Evolutionary conservation across 208 protist genomes (phyloP).

Genomic region (Crithidia expoeki): DNA sequence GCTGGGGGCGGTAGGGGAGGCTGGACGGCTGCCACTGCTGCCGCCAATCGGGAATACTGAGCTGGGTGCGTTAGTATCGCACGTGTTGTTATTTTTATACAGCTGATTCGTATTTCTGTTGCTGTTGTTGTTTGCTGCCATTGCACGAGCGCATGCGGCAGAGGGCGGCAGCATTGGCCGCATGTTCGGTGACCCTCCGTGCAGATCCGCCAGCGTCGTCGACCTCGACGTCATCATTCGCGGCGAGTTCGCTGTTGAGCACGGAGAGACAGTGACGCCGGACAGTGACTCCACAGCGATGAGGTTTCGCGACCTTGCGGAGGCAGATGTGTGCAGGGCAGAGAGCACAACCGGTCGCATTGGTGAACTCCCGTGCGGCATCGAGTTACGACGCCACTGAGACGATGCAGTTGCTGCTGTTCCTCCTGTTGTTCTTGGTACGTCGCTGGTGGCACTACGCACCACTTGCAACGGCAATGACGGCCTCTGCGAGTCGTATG

Average conservation of each 20-base stretch:
- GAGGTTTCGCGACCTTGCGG: slow-evolving; percentile 21
- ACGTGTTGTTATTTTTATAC: too few species aligned
- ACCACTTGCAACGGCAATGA: background rate
- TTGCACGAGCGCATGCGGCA: background rate
- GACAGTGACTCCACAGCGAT: slow-evolving; percentile 26
- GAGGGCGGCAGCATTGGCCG: slow-evolving; percentile 18
- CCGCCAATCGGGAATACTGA: background rate
- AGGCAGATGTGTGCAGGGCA: slow-evolving; percentile 23
- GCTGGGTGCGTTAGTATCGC: background rate
- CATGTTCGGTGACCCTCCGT: background rate
- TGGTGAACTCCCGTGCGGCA: slow-evolving; percentile 31
- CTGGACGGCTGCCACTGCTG: background rate
- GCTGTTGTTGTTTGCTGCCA: slow-evolving; percentile 2
- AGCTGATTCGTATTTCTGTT: background rate
- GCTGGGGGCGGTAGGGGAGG: background rate
- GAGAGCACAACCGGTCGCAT: slow-evolving; percentile 33
- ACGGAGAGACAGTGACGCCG: slow-evolving; percentile 2
- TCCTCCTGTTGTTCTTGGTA: background rate
- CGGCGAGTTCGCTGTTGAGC: slow-evolving; percentile 1
- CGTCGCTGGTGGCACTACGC: background rate
- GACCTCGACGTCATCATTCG: background rate
- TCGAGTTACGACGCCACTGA: slow-evolving; percentile 22
- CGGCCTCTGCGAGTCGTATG: background rate
- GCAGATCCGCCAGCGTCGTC: background rate
- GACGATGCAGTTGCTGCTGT: background rate